Evolutionary conservation across 176 grass and related monocot species (phyloP).

Genomic region (Oryza glaberrima): DNA sequence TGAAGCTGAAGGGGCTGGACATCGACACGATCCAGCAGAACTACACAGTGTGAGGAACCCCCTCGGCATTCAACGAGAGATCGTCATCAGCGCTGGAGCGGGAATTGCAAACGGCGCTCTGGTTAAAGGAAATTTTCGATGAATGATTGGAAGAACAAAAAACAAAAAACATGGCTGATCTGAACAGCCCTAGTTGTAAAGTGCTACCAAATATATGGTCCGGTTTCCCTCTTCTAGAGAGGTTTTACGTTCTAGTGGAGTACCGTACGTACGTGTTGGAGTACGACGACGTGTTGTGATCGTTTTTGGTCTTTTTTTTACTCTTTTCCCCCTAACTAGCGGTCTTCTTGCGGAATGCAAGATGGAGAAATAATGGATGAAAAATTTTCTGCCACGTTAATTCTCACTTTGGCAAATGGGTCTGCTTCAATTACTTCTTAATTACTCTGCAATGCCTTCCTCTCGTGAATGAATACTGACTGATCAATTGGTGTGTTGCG

Average conservation of each 20-base stretch:
- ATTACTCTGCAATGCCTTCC: not conserved
- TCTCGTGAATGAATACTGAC: not conserved
- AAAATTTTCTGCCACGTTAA: conserved; percentile 34
- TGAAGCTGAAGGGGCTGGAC: conserved; percentile 69
- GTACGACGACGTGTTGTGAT: conserved; percentile 53
- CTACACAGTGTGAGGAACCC: conserved; percentile 56
- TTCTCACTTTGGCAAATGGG: not conserved
- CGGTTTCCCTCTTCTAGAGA: conserved; percentile 48
- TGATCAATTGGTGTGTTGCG: no score
- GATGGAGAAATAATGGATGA: conserved; percentile 55
- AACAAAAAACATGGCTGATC: conserved; percentile 41
- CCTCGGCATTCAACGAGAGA: conserved; percentile 12
- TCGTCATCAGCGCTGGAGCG: not conserved
- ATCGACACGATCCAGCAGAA: conserved; percentile 72
- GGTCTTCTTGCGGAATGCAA: conserved; percentile 55
- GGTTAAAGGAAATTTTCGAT: conserved; percentile 46
- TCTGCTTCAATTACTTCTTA: not conserved
- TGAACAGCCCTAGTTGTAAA: conserved; percentile 57
- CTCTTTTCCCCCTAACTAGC: conserved; percentile 50
- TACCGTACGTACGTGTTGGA: conserved; percentile 31
- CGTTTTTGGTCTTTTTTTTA: conserved; percentile 36
- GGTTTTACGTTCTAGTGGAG: conserved; percentile 40
- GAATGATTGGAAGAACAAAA: conserved; percentile 30
- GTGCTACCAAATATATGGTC: conserved; percentile 52
- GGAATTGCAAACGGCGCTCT: conserved; percentile 28